Conservation (phyloP, 257 asterid genomes). For the Solanum pinnatisectum region DNA sequence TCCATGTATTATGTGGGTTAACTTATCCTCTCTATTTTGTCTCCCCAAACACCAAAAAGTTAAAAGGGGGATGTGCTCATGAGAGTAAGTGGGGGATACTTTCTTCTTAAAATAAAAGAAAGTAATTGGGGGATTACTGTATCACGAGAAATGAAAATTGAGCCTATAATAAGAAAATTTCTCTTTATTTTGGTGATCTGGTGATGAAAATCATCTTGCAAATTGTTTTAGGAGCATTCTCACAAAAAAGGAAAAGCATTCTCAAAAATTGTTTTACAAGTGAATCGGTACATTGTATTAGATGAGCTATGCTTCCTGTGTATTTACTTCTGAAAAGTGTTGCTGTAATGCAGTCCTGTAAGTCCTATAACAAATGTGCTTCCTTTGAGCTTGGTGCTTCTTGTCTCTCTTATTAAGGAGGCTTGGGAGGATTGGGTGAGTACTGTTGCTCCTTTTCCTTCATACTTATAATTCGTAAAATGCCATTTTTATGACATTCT, state of each 20-base stretch:
- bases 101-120: not conserved
- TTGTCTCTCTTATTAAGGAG: conserved; percentile 92
- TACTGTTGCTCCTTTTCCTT: conserved; percentile 3
- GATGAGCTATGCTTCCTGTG: not conserved
- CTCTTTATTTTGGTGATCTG: not conserved
- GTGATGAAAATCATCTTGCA: not conserved
- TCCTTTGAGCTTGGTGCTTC: conserved; percentile 93
- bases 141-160: not conserved
- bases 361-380: conserved; percentile 98
- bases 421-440: conserved; percentile 99
- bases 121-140: not conserved
- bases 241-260: not conserved
- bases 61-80: not conserved
- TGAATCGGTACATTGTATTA: not conserved
- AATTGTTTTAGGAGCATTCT: not conserved
- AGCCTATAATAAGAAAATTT: not conserved
- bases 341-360: conserved; percentile 76
- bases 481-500: not conserved
- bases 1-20: not conserved
- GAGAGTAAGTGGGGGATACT: not conserved
- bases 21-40: not conserved
- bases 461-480: not conserved
- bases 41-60: not conserved
- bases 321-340: not conserved
- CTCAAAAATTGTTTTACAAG: not conserved